A percentile compares a stretch with the other conserved stretches of the same genome.
phyloP scores from a whole-genome alignment of 306 rosid genomes.

The Trifolium repens region DNA sequence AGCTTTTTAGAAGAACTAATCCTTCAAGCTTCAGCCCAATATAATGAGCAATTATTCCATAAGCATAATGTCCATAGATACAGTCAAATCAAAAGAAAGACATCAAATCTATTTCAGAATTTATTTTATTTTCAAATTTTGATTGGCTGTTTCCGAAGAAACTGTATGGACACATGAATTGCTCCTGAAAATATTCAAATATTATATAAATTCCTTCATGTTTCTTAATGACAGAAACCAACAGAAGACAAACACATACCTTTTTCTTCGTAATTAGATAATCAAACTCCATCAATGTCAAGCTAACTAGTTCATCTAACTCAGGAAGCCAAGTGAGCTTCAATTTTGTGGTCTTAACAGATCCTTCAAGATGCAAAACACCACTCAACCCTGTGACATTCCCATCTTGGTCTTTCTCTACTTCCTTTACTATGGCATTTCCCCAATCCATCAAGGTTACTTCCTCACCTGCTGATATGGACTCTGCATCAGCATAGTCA shows the following conservation, averaged over 20 bases:
- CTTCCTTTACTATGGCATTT: slow-evolving; percentile 75
- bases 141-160: not conserved
- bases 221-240: slow-evolving; percentile 18
- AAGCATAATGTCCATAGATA: not conserved
- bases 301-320: slow-evolving; percentile 70
- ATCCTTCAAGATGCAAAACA: slow-evolving; percentile 88
- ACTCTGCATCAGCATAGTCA: slow-evolving; percentile 74
- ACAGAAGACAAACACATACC: slow-evolving; percentile 53
- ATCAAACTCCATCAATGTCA: slow-evolving; percentile 81
- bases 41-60: not conserved
- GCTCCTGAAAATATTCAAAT: not conserved
- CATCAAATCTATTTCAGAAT: not conserved
- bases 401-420: slow-evolving; percentile 74
- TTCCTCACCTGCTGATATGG: slow-evolving; percentile 73
- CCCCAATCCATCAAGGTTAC: slow-evolving; percentile 98
- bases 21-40: not conserved
- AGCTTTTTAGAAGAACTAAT: not conserved
- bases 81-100: slow-evolving; percentile 4
- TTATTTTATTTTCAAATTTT: slow-evolving; percentile 16
- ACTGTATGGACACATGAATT: not conserved
- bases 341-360: slow-evolving; percentile 85
- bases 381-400: slow-evolving; percentile 68
- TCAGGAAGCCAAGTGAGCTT: slow-evolving; percentile 96
- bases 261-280: slow-evolving; percentile 89
- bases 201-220: slow-evolving; percentile 29